Base-by-base conservation (phyloP, 140 eudicot species). In the Flaveria floridana region DNA sequence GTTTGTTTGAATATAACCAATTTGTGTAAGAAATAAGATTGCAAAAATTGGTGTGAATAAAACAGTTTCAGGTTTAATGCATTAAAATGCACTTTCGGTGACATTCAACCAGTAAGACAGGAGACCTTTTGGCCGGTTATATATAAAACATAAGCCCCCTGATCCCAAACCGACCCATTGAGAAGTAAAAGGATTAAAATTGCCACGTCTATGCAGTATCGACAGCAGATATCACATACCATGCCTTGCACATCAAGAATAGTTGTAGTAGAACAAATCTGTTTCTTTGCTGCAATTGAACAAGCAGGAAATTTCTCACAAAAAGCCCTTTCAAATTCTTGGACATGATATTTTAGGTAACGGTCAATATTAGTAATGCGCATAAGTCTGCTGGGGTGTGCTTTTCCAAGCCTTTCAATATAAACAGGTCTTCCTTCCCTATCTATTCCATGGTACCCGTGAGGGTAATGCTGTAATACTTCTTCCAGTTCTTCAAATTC, bases 361-460 rank as follows among this genome's bases (percentile, higher is more conserved):
- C 95, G 85, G 21, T 89, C 97, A 14, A 87, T 65, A 3, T 94
- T 70, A 46, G 97, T 92, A 65, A 89, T 81, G 62, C 87, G 85
- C 95, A 92, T 86, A 75, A 92, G 87, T 57, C 83, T 92, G 73
- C 90, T 79, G 6, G 97, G 97, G 71, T 92, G 89, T n/a, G 97
- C 95, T 82, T 83, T 86, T 7, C 97, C 97, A 63, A 92, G 96
- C 85, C 97, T 85, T 86, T 92, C 97, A 23, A 92, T 92, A 81
- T 92, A 92, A 79, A 92, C 87, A 79, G 97, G 97, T 48, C 97
- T 87, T 79, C 97, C 97, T 66, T 86, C 97, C 76, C 77, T 85
- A 74, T 92, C 97, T 56, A 92, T 90, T 44, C 97, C 97, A 86
- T 92, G 97, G 86, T 89, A 89, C 61, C 97, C 97, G 68, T 92